These are phyloP conservation scores for Colletotrichum spinosum DNA, from an alignment of 2,329 filamentous ascomycete genomes.

Conservation along the genomic window DNA sequence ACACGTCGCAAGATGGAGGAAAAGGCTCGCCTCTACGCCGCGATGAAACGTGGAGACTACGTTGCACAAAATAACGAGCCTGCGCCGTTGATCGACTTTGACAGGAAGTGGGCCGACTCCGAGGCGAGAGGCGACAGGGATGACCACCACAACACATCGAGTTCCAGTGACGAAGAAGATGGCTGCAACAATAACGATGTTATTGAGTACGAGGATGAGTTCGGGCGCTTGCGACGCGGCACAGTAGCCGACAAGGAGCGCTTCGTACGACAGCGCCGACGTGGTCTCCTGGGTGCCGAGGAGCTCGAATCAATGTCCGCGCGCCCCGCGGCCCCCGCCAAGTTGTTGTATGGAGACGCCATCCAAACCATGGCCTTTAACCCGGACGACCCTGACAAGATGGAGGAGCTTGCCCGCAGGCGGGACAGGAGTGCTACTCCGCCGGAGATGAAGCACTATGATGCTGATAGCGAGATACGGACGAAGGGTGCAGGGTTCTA, in stretches of 20 bases:
- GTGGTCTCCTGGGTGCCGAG: slow-evolving; percentile 65
- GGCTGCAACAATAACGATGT: slow-evolving; percentile 62
- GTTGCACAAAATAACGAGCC: slow-evolving; percentile 73
- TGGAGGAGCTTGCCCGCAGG: slow-evolving; percentile 82
- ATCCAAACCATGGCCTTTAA: slow-evolving; percentile 88
- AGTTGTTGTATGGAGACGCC: slow-evolving; percentile 86
- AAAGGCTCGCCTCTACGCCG: slow-evolving; percentile 88
- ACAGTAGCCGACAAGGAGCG: slow-evolving; percentile 76
- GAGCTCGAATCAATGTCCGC: slow-evolving; percentile 78
- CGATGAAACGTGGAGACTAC: slow-evolving; percentile 91
- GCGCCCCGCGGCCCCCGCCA: slow-evolving; percentile 72
- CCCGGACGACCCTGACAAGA: slow-evolving; percentile 76
- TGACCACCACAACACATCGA: slow-evolving; percentile 68
- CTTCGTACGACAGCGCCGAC: slow-evolving; percentile 67
- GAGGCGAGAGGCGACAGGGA: slow-evolving; percentile 57
- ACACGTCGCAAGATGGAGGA: slow-evolving; percentile 87
- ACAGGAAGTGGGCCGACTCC: slow-evolving; percentile 90
- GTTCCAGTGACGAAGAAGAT: slow-evolving; percentile 50
- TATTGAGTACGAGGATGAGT: slow-evolving; percentile 93
- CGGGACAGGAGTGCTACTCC: slow-evolving; percentile 85
- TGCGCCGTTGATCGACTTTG: slow-evolving; percentile 88
- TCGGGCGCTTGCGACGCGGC: slow-evolving; percentile 82
- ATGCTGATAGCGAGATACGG: slow-evolving; percentile 84
- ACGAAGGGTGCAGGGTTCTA: slow-evolving; percentile 93
- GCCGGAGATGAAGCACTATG: slow-evolving; percentile 85